phyloP scores from a whole-genome alignment of 805 yeast species.

The Zygosaccharomyces lentus region DNA sequence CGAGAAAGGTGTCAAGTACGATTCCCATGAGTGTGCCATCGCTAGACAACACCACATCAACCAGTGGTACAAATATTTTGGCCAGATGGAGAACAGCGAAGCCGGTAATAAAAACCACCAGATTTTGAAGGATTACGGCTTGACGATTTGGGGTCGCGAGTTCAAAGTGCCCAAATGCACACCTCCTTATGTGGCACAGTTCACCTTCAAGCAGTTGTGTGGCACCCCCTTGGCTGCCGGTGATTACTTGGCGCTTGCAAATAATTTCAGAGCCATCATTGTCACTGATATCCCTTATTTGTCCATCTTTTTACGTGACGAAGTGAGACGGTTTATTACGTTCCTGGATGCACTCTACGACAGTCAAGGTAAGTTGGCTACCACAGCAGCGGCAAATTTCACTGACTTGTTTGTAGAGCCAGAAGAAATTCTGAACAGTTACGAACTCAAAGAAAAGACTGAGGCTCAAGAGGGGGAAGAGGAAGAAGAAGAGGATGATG shows the following conservation, averaged over 20 bases:
- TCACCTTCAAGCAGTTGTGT: constrained; percentile 80
- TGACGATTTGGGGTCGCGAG: constrained; percentile 85
- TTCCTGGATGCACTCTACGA: constrained; percentile 95
- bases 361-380: constrained; percentile 80
- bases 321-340: constrained; percentile 87
- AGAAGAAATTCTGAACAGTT: constrained; percentile 44
- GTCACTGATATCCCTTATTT: constrained; percentile 89
- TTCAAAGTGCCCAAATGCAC: constrained; percentile 70
- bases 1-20: constrained; percentile 53
- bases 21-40: constrained; percentile 45
- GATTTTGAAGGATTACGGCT: constrained; percentile 25
- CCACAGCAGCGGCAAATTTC: constrained; percentile 83
- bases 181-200: constrained; percentile 82
- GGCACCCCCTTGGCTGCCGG: constrained; percentile 90
- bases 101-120: constrained; percentile 13
- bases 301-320: constrained; percentile 72
- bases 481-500: constrained; percentile 42
- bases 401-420: constrained; percentile 83
- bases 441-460: constrained; percentile 28
- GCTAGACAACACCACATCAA: constrained; percentile 59
- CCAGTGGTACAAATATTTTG: constrained; percentile 76
- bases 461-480: constrained; percentile 28
- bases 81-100: constrained; percentile 50
- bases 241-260: constrained; percentile 82
- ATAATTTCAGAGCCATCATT: constrained; percentile 69